Base-by-base conservation (phyloP, 441 rosid species). In the Bocquillonia castaneifolia region DNA sequence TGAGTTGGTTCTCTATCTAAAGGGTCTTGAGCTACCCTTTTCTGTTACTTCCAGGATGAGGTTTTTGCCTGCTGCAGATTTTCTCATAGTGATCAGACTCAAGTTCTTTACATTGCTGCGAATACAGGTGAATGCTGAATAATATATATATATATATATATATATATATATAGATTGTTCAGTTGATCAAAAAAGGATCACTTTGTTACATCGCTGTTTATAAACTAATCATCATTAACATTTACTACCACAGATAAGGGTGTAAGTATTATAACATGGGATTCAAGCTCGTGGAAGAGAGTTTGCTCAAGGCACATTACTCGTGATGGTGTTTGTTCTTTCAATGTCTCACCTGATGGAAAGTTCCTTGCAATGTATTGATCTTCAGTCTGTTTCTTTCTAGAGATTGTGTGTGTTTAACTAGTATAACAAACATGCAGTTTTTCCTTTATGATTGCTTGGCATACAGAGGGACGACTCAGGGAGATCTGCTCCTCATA, bases 281-380 rank as follows among this genome's bases (percentile, higher is more conserved):
- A 86, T 72, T 76, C 97, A 78, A 78, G 81, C 73, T 69, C 82
- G 0, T 90, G 95, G 96, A 84, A 56, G 68, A 91, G 91, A 72
- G 81, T 64, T 3, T 51, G 77, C 63, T 76, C 95, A 54, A 90
- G 81, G 76, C 87, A 56, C 65, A 79, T 89, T 28, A 82, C 71
- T 53, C 83, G 87, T 12, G 87, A 86, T 47, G 63, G 91, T 29
- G 71, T 89, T 74, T 66, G 86, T 26, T 87, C 97, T 17, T 86
- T 95, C 77, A 81, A 83, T 85, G 85, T 92, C 74, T 95, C 98
- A 62, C 73, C 83, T 60, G 92, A 91, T 71, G 98, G 98, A 66
- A 87, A 85, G 72, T 81, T 90, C 66, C 86, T 92, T 61, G 97
- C 97, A 52, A 37, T 90, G 98, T 94, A 82, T 54, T 73, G 37